phyloP scores from a whole-genome alignment of 2,329 filamentous ascomycete genomes.

The Apiospora aurea region DNA sequence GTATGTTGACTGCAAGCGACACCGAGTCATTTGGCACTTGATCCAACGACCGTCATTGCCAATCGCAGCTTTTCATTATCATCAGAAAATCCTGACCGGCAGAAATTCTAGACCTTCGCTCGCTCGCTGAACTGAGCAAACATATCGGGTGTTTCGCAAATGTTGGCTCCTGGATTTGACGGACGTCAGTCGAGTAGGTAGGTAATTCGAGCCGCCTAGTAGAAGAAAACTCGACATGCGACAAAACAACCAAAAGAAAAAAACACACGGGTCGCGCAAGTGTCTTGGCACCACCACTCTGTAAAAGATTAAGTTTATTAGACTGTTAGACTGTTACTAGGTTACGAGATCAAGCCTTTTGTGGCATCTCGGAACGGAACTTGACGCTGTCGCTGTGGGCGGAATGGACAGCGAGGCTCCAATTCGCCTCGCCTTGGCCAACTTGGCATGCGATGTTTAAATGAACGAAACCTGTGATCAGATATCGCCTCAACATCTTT shows the following conservation, averaged over 20 bases:
- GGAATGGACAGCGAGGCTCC: background rate
- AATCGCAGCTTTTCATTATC: background rate
- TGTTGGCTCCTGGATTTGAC: background rate
- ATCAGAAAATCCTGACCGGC: background rate
- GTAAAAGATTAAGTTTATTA: background rate
- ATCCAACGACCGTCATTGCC: background rate
- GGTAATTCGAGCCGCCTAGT: background rate
- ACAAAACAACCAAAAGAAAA: background rate
- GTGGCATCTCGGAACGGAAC: background rate
- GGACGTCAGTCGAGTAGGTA: background rate
- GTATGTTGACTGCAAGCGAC: too few relatives aligned
- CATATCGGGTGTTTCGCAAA: background rate
- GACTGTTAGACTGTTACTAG: background rate
- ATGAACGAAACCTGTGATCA: background rate
- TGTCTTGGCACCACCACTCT: background rate
- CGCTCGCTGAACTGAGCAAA: background rate
- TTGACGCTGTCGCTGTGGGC: conserved; percentile 7
- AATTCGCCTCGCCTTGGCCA: conserved; percentile 1
- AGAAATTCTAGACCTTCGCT: background rate
- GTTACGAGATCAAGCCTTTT: background rate
- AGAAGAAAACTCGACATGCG: background rate
- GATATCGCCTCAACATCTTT: background rate
- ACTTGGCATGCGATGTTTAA: conserved; percentile 10
- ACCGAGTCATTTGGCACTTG: too few relatives aligned
- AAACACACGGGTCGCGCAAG: background rate